These are phyloP conservation scores for Funneliformis geosporum DNA, from an alignment of 192 early-diverging fungal genomes.

Conservation along the genomic window DNA sequence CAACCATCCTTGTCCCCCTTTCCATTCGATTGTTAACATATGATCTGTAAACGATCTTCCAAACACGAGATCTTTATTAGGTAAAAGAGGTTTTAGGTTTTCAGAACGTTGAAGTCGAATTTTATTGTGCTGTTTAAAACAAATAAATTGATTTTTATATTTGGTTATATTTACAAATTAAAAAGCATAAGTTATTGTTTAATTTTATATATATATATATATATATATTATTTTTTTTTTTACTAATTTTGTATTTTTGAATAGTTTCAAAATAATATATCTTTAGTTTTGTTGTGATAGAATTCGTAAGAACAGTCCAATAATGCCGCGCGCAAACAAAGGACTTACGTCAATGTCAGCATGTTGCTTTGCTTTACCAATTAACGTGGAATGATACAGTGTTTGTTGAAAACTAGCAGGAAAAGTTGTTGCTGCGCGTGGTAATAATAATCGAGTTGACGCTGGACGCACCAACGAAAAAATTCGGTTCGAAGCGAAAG, in stretches of 20 bases:
- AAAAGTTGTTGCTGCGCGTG: neutral
- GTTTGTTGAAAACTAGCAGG: neutral
- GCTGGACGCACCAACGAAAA: neutral
- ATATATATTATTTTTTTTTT: neutral
- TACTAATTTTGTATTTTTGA: neutral
- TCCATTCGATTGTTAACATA: constrained; percentile 91
- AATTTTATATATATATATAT: neutral
- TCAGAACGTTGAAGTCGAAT: constrained; percentile 40
- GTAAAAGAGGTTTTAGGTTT: constrained; percentile 57
- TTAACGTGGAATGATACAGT: neutral
- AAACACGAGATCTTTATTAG: constrained; percentile 75
- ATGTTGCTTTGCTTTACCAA: neutral
- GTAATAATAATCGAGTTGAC: neutral
- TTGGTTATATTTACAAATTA: neutral
- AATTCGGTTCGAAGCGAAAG: neutral
- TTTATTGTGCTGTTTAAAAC: constrained; percentile 28
- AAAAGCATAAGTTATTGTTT: neutral
- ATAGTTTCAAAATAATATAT: too few species aligned
- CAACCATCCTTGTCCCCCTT: constrained; percentile 70
- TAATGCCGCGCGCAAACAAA: neutral
- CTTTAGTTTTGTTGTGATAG: too few species aligned
- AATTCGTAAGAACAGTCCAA: neutral
- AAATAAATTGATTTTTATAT: neutral
- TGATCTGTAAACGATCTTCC: constrained; percentile 93
- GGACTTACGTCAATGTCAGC: constrained; percentile 5